Percentiles rank a stretch among this genome's conserved stretches.
Conservation (phyloP, 2,329 filamentous ascomycete species). For the Phialemonium atrogriseum region DNA sequence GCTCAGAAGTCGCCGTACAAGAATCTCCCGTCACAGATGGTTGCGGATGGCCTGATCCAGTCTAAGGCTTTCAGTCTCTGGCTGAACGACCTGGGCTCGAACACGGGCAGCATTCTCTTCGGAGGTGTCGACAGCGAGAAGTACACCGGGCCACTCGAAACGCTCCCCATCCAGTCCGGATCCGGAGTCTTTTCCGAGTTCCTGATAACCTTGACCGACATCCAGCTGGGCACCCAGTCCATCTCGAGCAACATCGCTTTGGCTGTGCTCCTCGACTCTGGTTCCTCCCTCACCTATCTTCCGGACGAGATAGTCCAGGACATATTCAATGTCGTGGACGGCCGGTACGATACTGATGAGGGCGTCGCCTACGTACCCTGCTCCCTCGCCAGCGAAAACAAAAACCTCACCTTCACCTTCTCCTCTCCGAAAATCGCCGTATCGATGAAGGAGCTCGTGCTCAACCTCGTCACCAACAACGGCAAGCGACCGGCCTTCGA, state of each 20-base stretch:
- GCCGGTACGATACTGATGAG: slow-evolving; percentile 43
- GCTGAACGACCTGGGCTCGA: slow-evolving; percentile 63
- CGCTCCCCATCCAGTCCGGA: slow-evolving; percentile 55
- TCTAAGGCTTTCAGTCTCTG: slow-evolving; percentile 67
- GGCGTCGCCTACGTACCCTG: slow-evolving; percentile 56
- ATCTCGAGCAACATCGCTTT: slow-evolving; percentile 40
- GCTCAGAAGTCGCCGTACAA: slow-evolving; percentile 47
- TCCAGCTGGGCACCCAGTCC: slow-evolving; percentile 35
- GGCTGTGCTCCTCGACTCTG: slow-evolving; percentile 63
- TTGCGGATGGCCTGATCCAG: slow-evolving; percentile 49
- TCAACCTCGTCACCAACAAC: slow-evolving; percentile 38
- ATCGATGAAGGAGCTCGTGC: slow-evolving; percentile 49
- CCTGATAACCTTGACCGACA: slow-evolving; percentile 57
- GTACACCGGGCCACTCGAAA: slow-evolving; percentile 54
- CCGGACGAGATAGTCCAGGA: slow-evolving; percentile 44
- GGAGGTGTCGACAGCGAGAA: slow-evolving; percentile 64
- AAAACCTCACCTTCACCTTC: slow-evolving; percentile 46
- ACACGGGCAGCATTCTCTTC: slow-evolving; percentile 61
- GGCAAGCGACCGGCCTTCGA: slow-evolving; percentile 41
- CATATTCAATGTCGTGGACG: slow-evolving; percentile 51
- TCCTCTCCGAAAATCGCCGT: slow-evolving; percentile 45
- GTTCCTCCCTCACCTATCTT: slow-evolving; percentile 59
- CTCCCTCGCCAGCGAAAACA: slow-evolving; percentile 32
- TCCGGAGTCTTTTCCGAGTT: slow-evolving; percentile 51
- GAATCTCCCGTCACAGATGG: slow-evolving; percentile 62